Base-by-base conservation (phyloP, 1,139 yeast species). In the Pichia sp. region DNA sequence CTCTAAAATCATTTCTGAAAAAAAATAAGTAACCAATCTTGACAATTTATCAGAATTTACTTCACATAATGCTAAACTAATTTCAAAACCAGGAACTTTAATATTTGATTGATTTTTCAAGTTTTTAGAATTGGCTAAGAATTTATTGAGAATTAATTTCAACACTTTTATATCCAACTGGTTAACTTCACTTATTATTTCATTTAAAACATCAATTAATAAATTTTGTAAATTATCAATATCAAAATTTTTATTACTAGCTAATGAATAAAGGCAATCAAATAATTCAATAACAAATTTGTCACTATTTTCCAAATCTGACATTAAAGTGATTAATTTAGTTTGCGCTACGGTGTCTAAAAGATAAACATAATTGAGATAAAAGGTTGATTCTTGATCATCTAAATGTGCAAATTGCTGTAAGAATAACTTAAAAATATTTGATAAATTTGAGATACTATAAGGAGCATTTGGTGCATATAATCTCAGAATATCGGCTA, bases 391-490 rank as follows among this genome's bases (percentile, higher is more conserved):
- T 32, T 81, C 84, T 1, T 74, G 69, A 51, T 83, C 81, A 10
- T 75, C 64, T 40, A 88, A 66, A 42, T 72, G 73, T 49, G 73
- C 74, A 56, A 89, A 77, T 61, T 86, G 92, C 35, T 69, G 67
- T 55, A 83, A 74, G 58, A 87, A 79, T 6, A 82, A 68, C 54
- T 71, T 75, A 67, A 85, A 84, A n/a, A 83, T 72, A 32, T 74
- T 79, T 1, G 80, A 70, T 34, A 89, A 68, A 55, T 85, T 83
- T 1, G 68, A 57, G 35, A 81, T 80, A 2, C 86, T 79, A 65
- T 76, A 89, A 6, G 97, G 97, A 5, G 97, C 96, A 65, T 89
- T 87, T 0, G 97, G 97, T 0, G 96, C 97, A 62, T 75, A 83
- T 9, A 89, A 66, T 52, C 96, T 73, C 40, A 90, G 66, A 11